Base-by-base conservation (phyloP, 768 basidiomycete species). In the Tulasnella sp. region DNA sequence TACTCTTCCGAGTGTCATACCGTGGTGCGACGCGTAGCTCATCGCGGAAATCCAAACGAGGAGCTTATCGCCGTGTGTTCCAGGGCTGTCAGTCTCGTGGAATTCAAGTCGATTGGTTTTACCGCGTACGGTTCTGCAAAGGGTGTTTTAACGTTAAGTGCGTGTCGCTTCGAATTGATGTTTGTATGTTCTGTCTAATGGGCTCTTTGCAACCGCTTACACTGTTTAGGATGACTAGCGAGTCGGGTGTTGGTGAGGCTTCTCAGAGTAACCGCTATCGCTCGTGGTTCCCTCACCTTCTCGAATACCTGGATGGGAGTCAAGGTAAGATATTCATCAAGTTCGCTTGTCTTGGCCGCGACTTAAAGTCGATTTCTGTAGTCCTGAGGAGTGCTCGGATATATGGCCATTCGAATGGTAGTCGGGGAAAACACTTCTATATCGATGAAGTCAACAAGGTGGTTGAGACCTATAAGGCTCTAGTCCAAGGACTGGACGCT, bases 1-100 rank as follows among this genome's bases (percentile, higher is more conserved):
- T 78, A 77, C 45, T 67, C 40, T 22, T 49, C 25, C 29, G 31
- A 39, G 22, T 78, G 77, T 36, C 25, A 76, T 31, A 76, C 49
- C 25, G 25, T 6, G 29, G 52, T 58, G 25, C 11, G 54, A 36
- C 29, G 40, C 25, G 19, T 45, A 1, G 22, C 29, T 14, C 1
- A 39, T 1, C 1, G 25, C 2, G 14, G 1, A 72, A 34, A 38
- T n/a, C n/a, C n/a, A n/a, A n/a, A 36, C 29, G 40, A 4, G 19
- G 25, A 1, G 22, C 29, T 14, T 1, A 39, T 1, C 1, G 25
- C 2, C 5, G 1, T 49, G 17, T 3, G n/a, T n/a, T 49, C 5
- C 22, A 54, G 72, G 42, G 49, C 25, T 72, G 49, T 31, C 3
- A 14, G 22, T 15, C 8, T 31, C 72, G 42, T 39, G 36, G n/a